These are phyloP conservation scores for Daldinia grandis DNA, from an alignment of 495 filamentous ascomycete species.

Conservation along the genomic window DNA sequence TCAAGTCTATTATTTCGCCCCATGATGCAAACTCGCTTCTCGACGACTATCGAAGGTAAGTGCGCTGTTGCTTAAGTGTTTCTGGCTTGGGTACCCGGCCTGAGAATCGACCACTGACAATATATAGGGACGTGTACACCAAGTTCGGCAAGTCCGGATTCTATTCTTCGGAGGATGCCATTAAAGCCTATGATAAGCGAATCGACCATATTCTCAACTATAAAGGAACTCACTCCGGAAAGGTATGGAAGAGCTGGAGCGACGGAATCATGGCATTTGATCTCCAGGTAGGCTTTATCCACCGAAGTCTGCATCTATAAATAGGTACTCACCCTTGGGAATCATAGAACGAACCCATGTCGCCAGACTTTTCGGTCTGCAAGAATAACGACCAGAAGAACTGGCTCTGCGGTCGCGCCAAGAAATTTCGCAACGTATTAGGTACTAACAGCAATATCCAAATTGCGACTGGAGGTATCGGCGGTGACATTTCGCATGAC, in stretches of 20 bases:
- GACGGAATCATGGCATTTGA: slow-evolving; percentile 54
- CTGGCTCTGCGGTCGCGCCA: slow-evolving; percentile 49
- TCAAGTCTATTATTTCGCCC: slow-evolving; percentile 54
- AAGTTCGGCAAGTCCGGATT: slow-evolving; percentile 43
- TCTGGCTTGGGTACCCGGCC: not conserved
- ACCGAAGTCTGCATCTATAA: not conserved
- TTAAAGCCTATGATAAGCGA: slow-evolving; percentile 47
- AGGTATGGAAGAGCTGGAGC: slow-evolving; percentile 46
- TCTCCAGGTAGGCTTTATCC: slow-evolving; percentile 23
- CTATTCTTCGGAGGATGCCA: slow-evolving; percentile 43
- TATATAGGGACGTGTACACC: slow-evolving; percentile 42
- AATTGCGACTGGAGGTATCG: slow-evolving; percentile 43
- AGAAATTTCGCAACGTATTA: slow-evolving; percentile 32
- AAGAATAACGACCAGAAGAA: slow-evolving; percentile 40
- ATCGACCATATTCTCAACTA: slow-evolving; percentile 48
- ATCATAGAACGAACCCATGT: slow-evolving; percentile 51
- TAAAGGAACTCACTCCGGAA: slow-evolving; percentile 42
- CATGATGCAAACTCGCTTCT: slow-evolving; percentile 51
- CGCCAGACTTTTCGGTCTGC: slow-evolving; percentile 28
- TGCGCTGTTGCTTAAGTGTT: not conserved
- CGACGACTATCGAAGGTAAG: slow-evolving; percentile 36
- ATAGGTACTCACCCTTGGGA: not conserved
- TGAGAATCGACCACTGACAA: not conserved
- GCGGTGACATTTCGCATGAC: slow-evolving; percentile 40
- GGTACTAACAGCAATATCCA: slow-evolving; percentile 38